Conservation (phyloP, 2,329 filamentous ascomycete genomes). For the Colletotrichum sp. region DNA sequence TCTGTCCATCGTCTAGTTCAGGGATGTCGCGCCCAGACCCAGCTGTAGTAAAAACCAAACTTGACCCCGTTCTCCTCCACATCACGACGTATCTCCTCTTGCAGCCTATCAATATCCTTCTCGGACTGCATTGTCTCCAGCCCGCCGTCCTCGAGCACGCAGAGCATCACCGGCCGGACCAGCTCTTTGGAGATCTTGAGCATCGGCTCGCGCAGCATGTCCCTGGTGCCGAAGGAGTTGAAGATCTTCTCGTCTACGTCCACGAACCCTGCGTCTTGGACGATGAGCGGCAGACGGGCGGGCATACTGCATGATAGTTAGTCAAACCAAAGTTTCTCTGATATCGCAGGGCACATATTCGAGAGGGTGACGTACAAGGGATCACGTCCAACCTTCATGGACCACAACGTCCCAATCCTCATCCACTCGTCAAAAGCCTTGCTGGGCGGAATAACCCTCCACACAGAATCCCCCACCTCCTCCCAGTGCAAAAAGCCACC, state of each 20-base stretch:
- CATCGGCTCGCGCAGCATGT: not conserved
- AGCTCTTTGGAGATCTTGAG: not conserved
- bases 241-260: not conserved
- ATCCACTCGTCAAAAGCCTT: constrained; percentile 3
- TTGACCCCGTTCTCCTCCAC: not conserved
- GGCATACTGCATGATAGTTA: not conserved
- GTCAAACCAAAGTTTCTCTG: not conserved
- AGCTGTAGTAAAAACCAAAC: not conserved
- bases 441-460: constrained; percentile 5
- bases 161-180: not conserved
- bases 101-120: not conserved
- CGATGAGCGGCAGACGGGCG: not conserved
- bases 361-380: not conserved
- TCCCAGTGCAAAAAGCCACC: constrained; percentile 24
- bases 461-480: not conserved
- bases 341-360: no score
- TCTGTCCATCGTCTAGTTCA: not conserved
- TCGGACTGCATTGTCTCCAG: not conserved
- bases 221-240: not conserved
- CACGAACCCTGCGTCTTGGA: not conserved
- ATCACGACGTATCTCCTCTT: not conserved
- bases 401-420: not conserved
- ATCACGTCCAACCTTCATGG: not conserved
- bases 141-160: not conserved
- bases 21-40: not conserved